Percentiles rank a stretch among this genome's conserved stretches.
Evolutionary conservation across 2,329 filamentous ascomycete species (phyloP).

Genomic region (Fusarium albidum): DNA sequence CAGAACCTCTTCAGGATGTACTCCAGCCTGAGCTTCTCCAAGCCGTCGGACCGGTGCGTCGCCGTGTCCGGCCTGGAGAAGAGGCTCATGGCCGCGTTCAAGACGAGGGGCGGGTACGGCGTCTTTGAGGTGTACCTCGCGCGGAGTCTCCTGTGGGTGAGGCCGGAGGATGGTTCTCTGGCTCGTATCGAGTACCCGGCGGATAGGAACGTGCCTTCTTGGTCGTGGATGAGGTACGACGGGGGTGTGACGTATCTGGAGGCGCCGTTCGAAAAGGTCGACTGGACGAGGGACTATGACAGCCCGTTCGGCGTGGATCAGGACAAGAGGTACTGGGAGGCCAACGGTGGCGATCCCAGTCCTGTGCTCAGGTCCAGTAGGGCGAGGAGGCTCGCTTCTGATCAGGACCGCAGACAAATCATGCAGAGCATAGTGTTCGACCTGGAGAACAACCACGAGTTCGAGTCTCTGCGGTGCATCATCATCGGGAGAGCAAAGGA

Average conservation of each 20-base stretch:
- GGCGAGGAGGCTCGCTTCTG: not conserved
- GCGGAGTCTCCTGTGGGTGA: slow-evolving; percentile 5
- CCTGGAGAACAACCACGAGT: not conserved
- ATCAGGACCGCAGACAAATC: not conserved
- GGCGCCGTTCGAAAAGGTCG: not conserved
- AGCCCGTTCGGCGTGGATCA: not conserved
- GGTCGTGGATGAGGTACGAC: slow-evolving; percentile 4
- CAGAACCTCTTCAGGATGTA: slow-evolving; percentile 2
- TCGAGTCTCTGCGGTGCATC: not conserved
- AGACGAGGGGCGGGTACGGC: slow-evolving; percentile 40
- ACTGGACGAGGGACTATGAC: slow-evolving; percentile 9
- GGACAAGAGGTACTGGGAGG: not conserved
- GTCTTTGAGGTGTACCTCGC: slow-evolving; percentile 38
- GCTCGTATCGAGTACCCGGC: not conserved
- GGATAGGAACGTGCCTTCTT: not conserved
- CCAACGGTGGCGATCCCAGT: not conserved
- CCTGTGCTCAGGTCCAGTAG: not conserved
- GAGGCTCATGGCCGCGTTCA: slow-evolving; percentile 35
- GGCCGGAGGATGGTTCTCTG: not conserved
- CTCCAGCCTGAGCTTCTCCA: not conserved
- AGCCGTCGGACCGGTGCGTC: not conserved
- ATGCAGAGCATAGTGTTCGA: not conserved
- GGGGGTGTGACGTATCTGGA: not conserved
- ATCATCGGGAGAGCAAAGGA: not conserved
- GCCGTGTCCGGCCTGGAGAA: slow-evolving; percentile 40